Base-by-base conservation (phyloP, 140 eudicot genomes). In the Bidens hawaiensis region DNA sequence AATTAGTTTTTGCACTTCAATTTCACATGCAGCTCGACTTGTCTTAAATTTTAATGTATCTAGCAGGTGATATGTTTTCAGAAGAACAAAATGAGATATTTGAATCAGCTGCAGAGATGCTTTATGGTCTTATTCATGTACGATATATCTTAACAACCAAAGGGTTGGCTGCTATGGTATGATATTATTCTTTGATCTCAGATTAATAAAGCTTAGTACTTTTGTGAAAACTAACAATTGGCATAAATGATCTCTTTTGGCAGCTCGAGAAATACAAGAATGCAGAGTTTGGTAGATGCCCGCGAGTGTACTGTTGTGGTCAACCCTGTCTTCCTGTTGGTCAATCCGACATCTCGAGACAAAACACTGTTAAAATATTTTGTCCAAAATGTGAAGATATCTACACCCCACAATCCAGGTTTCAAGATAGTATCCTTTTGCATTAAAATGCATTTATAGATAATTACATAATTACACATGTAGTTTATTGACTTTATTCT, bases 31-130 rank as follows among this genome's bases (percentile, higher is more conserved):
- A 8, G 34, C 15, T 47, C 27, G 8, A 27, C 60, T 28, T 47
- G 46, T 22, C 1, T 41, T n/a, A n/a, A n/a, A 31, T 22, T 45
- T 34, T 18, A 4, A 17, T 7, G 8, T 31, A 16, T 4, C n/a
- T n/a, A n/a, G 36, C 62, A 81, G 87, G 83, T 45, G 83, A 81
- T 74, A 74, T 78, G 83, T 81, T 81, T 50, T 74, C 87, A 15
- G 83, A 81, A 72, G 83, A 81, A 67, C 87, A 81, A 50, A 81
- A 81, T 16, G 87, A 81, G 60, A 58, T 81, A 21, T 63, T 81
- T 41, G 87, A 81, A 67, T 81, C 87, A 60, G 87, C 87, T 43
- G 87, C 87, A 15, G 87, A 81, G 75, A 81, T 81, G 87, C 83
- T 81, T 47, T 81, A 81, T 47, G 87, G 87, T 42, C 81, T 81